phyloP scores from a whole-genome alignment of 768 basidiomycete genomes.

The Royoungia palumana region DNA sequence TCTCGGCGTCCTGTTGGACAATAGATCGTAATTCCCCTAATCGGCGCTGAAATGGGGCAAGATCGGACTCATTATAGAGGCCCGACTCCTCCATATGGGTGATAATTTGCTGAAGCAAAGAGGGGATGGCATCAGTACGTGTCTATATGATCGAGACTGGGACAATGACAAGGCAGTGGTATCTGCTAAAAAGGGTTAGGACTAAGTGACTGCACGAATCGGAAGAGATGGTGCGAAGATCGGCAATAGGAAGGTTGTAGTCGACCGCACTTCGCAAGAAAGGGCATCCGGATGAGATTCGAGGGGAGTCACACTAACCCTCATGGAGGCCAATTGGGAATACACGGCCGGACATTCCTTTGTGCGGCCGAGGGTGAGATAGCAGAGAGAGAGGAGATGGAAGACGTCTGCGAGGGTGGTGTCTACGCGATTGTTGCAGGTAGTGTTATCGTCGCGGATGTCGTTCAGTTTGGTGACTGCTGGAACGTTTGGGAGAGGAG shows the following conservation, averaged over 20 bases:
- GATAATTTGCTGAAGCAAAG: constrained; percentile 74
- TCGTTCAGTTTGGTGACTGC: constrained; percentile 89
- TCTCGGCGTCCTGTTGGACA: constrained; percentile 76
- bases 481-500: background rate
- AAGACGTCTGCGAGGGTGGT: constrained; percentile 96
- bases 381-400: constrained; percentile 91
- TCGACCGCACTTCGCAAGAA: background rate
- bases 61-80: constrained; percentile 88
- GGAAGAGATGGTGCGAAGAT: constrained; percentile 4
- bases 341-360: constrained; percentile 93
- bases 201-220: constrained; percentile 13
- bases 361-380: constrained; percentile 96
- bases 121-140: constrained; percentile 22
- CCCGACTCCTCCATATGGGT: constrained; percentile 95
- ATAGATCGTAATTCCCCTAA: constrained; percentile 81
- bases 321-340: constrained; percentile 93
- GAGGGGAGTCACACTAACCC: constrained; percentile 55
- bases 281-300: background rate
- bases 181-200: constrained; percentile 28
- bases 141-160: constrained; percentile 20
- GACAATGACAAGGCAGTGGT: constrained; percentile 15
- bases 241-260: background rate
- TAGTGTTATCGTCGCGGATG: constrained; percentile 73
- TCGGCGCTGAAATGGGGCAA: constrained; percentile 82
- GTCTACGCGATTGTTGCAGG: constrained; percentile 87